These are phyloP conservation scores for Colletotrichum simmondsii DNA, from an alignment of 2,329 filamentous ascomycete genomes.

Conservation along the genomic window DNA sequence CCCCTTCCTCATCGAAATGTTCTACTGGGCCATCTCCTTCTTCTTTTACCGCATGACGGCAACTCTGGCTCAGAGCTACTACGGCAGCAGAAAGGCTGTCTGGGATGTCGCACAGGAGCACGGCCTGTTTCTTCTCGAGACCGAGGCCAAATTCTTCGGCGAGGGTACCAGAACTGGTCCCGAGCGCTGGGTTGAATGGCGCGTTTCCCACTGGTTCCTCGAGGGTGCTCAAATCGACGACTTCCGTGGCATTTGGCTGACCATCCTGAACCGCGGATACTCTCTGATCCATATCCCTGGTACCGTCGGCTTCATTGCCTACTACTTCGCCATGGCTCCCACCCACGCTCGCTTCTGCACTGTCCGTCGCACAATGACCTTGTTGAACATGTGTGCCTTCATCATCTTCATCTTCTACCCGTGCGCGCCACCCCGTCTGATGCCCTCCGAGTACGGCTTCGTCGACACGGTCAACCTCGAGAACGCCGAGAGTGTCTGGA, in stretches of 20 bases:
- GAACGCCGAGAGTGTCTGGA: constrained; percentile 72
- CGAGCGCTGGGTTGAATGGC: constrained; percentile 55
- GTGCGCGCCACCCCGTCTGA: constrained; percentile 71
- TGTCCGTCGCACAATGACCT: constrained; percentile 57
- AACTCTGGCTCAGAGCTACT: constrained; percentile 59
- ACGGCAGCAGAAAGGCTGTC: constrained; percentile 48
- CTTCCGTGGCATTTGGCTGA: constrained; percentile 48
- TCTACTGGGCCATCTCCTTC: constrained; percentile 77
- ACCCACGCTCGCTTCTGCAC: constrained; percentile 48
- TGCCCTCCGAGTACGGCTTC: constrained; percentile 70
- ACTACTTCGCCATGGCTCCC: constrained; percentile 69
- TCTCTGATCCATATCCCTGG: constrained; percentile 70
- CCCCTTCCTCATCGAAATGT: constrained; percentile 78
- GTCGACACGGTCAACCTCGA: constrained; percentile 68
- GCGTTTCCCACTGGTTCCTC: constrained; percentile 67
- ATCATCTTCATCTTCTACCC: constrained; percentile 71
- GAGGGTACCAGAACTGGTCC: constrained; percentile 42
- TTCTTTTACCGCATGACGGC: constrained; percentile 72
- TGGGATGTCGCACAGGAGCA: constrained; percentile 67
- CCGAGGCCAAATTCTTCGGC: constrained; percentile 63
- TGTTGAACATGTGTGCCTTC: constrained; percentile 71
- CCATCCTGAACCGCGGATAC: constrained; percentile 67
- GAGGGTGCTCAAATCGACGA: constrained; percentile 29
- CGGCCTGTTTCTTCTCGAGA: constrained; percentile 63
- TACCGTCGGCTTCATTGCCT: constrained; percentile 71